Conservation (phyloP, 2,329 filamentous ascomycete genomes). For the Didymellaceae sp. region DNA sequence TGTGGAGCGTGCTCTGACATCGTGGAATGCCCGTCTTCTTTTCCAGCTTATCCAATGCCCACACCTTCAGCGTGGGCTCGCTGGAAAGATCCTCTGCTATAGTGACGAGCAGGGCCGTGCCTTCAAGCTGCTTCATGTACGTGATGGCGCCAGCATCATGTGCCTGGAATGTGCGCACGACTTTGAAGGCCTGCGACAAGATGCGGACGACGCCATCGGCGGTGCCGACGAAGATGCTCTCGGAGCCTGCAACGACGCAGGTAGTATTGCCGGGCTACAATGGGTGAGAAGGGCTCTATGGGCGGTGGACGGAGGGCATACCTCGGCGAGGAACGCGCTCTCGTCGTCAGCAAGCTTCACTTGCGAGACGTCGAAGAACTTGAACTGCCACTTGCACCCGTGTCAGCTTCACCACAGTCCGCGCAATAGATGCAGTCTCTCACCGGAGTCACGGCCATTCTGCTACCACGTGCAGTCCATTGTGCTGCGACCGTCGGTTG, state of each 20-base stretch:
- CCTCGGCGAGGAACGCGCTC: slow-evolving; percentile 78
- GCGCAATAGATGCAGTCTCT: slow-evolving; percentile 1
- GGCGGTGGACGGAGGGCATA: slow-evolving; percentile 54
- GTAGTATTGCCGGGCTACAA: slow-evolving; percentile 70
- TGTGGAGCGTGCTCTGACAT: slow-evolving; percentile 82
- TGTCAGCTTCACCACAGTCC: slow-evolving; percentile 32
- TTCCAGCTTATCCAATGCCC: slow-evolving; percentile 90
- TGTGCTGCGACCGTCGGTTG: slow-evolving; percentile 14
- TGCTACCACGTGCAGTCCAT: slow-evolving; percentile 38
- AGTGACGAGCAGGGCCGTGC: slow-evolving; percentile 85
- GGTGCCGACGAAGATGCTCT: slow-evolving; percentile 87
- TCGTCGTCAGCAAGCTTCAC: slow-evolving; percentile 82
- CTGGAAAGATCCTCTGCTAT: slow-evolving; percentile 84
- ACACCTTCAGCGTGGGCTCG: slow-evolving; percentile 93
- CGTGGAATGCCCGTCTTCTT: slow-evolving; percentile 92
- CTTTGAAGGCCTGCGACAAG: slow-evolving; percentile 84
- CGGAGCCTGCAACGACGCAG: slow-evolving; percentile 83
- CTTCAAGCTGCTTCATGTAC: slow-evolving; percentile 90
- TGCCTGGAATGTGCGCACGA: slow-evolving; percentile 84
- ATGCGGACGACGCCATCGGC: slow-evolving; percentile 87
- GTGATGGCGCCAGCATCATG: slow-evolving; percentile 82
- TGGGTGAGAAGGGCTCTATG: slow-evolving; percentile 29
- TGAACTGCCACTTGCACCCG: slow-evolving; percentile 91
- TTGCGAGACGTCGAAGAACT: slow-evolving; percentile 96
- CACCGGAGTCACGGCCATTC: slow-evolving; percentile 54